phyloP scores from a whole-genome alignment of 257 asterid species.

The Capsicum pubescens region DNA sequence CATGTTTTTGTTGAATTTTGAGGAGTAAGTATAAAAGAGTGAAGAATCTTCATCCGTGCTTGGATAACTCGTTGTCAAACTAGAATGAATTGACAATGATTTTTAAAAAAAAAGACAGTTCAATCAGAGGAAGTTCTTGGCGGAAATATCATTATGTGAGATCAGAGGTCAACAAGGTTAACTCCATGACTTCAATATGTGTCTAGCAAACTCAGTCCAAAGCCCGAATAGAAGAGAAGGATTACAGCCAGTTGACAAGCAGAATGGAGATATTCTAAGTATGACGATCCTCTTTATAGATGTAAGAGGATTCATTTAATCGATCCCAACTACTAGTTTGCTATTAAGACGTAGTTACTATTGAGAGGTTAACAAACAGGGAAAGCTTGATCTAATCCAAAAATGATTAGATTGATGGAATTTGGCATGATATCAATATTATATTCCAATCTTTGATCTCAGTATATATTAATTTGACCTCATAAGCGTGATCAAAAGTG shows the following conservation, averaged over 20 bases:
- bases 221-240: background rate
- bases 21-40: conserved; percentile 8
- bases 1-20: conserved; percentile 29
- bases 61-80: background rate
- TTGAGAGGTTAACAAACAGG: conserved; percentile 12
- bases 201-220: background rate
- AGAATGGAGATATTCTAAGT: background rate
- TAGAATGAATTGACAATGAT: background rate
- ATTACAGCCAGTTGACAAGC: background rate
- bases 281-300: background rate
- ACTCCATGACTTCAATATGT: background rate
- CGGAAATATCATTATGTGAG: background rate
- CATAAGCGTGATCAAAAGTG: too few species aligned
- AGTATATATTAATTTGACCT: too few species aligned
- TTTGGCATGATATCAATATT: too few species aligned
- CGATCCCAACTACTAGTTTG: background rate
- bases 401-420: too few species aligned
- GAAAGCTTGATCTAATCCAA: background rate
- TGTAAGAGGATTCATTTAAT: background rate
- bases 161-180: background rate
- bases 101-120: background rate
- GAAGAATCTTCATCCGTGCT: background rate
- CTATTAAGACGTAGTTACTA: background rate
- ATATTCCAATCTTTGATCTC: too few species aligned
- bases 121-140: background rate